Percentiles rank a stretch among this genome's conserved stretches.
Conservation (phyloP, 495 filamentous ascomycete genomes). For the Penicillium canariense region DNA sequence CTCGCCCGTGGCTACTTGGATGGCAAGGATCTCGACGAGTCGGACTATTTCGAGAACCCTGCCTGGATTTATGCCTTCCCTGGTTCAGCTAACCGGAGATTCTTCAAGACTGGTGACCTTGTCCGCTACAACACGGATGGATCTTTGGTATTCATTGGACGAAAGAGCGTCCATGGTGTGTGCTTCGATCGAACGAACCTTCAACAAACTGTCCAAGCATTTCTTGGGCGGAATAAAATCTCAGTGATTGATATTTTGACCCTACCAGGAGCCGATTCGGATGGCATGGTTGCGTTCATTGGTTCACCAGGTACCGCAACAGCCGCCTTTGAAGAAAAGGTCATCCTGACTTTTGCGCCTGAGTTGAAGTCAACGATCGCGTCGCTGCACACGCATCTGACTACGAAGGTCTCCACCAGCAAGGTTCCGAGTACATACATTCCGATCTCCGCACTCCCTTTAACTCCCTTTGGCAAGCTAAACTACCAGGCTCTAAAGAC, state of each 20-base stretch:
- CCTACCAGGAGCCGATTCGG: slow-evolving; percentile 2
- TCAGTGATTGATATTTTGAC: slow-evolving; percentile 27
- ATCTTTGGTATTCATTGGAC: slow-evolving; percentile 42
- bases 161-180: slow-evolving; percentile 45
- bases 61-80: slow-evolving; percentile 35
- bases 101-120: slow-evolving; percentile 53
- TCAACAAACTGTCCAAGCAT: slow-evolving; percentile 30
- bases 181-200: slow-evolving; percentile 49
- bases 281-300: slow-evolving; percentile 32
- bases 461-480: slow-evolving; percentile 53
- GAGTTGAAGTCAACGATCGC: slow-evolving; percentile 18
- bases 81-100: slow-evolving; percentile 2
- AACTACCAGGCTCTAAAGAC: slow-evolving; percentile 25
- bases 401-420: slow-evolving; percentile 33
- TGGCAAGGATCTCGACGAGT: slow-evolving; percentile 27
- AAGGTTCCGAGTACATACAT: slow-evolving; percentile 62
- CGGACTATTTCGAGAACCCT: slow-evolving; percentile 49
- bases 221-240: slow-evolving; percentile 19
- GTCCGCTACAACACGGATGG: slow-evolving; percentile 53
- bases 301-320: slow-evolving; percentile 6
- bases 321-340: background rate
- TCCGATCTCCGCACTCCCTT: slow-evolving; percentile 52
- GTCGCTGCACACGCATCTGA: slow-evolving; percentile 26
- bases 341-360: slow-evolving; percentile 17
- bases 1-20: slow-evolving; percentile 53